Conservation (phyloP, 2,329 filamentous ascomycete species). For the Colletotrichum navitas region DNA sequence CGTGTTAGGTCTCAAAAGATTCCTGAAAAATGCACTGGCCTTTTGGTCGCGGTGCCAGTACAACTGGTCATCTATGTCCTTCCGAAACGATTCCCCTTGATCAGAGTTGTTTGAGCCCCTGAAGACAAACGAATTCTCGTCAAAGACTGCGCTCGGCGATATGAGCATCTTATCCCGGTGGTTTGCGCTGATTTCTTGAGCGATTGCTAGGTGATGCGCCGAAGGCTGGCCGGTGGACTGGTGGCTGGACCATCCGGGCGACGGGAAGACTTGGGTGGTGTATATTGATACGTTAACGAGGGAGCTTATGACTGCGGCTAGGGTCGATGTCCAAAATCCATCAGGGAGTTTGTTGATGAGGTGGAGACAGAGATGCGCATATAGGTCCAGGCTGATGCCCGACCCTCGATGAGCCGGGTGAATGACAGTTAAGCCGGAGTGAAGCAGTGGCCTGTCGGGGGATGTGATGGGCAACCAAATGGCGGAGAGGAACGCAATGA, state of each 20-base stretch:
- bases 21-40: neutral
- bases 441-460: neutral
- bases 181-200: neutral
- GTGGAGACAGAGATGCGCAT: neutral
- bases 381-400: neutral
- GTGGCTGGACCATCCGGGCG: neutral
- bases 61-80: neutral
- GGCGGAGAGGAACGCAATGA: neutral
- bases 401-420: neutral
- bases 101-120: neutral
- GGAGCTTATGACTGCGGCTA: slow-evolving; percentile 1
- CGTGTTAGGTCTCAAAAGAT: neutral
- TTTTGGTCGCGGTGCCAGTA: neutral
- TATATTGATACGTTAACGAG: neutral
- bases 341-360: neutral
- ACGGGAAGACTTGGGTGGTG: neutral
- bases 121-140: neutral
- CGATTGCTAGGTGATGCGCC: neutral
- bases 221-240: neutral
- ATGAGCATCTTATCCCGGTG: slow-evolving; percentile 1
- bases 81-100: neutral
- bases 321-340: neutral
- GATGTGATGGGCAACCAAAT: neutral
- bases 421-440: slow-evolving; percentile 1
- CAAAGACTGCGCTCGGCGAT: neutral